Evolutionary conservation across 2,329 filamentous ascomycete species (phyloP), one percentile per base, ranked within the genome.

Genomic region (Apiospora malaysiana): DNA sequence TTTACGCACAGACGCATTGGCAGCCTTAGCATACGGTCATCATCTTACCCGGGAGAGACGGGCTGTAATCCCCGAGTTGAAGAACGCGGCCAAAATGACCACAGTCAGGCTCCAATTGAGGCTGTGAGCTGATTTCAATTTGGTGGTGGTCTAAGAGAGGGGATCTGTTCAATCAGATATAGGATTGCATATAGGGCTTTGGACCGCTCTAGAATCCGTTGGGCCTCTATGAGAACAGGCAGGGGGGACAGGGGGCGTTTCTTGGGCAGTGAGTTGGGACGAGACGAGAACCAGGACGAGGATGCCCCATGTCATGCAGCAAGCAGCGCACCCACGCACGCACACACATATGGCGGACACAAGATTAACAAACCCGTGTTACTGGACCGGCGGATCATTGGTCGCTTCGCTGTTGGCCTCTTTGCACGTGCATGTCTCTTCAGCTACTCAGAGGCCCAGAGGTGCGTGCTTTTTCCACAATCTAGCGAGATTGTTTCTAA

Each of bases 351-450:
- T 59, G 51, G 32, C 27, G 51, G 51, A 18, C 27, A 59, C 51
- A 59, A 59, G 27, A 40, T 40, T n/a, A 37, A 59, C 27, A 63
- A 8, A 63, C 56, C 56, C 56, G 56, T 63, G 56, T 9, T 63
- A 40, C 32, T 40, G 56, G 56, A 18, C 27, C 56, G 32, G n/a
- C 21, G 32, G 40, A 40, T 40, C 21, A 63, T 63, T 63, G 56
- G 56, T 32, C 25, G 3, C 49, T 32, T 16, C 2, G 40, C 40
- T 42, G 18, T 37, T 2, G 18, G 51, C 27, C 51, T 59, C 51
- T 59, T 21, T 37, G 27, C 51, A 59, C 51, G 51, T 59, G 51
- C 16, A 37, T 59, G 18, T 7, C 25, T 21, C 25, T 56, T 32
- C 49, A 16, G 14, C 49, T 32, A 32, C 14, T 1, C 27, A 10